Percentiles rank a stretch among this genome's conserved stretches.
These are phyloP conservation scores for Fraxinus albicans DNA, from an alignment of 305 asterid genomes.

Conservation along the genomic window DNA sequence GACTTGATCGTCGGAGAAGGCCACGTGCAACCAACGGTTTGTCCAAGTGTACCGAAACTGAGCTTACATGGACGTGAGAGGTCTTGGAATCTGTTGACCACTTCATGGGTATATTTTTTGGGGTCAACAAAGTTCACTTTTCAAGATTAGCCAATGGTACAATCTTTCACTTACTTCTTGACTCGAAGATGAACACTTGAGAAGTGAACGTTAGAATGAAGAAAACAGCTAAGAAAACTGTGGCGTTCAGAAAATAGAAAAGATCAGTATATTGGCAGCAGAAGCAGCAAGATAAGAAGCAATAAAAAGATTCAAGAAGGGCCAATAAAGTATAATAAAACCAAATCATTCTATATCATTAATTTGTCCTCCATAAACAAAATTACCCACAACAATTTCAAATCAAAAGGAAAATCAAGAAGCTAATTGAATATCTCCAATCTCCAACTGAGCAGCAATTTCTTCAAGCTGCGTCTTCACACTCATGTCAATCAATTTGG, in stretches of 20 bases:
- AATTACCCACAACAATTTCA: not conserved
- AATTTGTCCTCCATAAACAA: not conserved
- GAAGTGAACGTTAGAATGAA: not conserved
- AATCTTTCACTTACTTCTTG: not conserved
- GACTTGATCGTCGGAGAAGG: too few relatives aligned
- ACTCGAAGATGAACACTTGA: not conserved
- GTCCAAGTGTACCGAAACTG: too few relatives aligned
- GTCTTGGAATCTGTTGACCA: too few relatives aligned
- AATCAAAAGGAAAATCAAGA: conserved; percentile 15
- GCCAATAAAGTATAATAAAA: not conserved
- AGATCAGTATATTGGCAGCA: not conserved
- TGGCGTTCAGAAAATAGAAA: not conserved
- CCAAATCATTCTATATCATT: not conserved
- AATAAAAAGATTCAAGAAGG: not conserved
- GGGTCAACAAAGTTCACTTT: not conserved
- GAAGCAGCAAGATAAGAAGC: not conserved
- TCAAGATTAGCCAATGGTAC: not conserved
- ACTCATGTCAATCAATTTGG: conserved; percentile 86
- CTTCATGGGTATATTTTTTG: too few relatives aligned
- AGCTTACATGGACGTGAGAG: too few relatives aligned
- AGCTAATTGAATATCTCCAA: conserved; percentile 71
- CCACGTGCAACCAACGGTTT: too few relatives aligned
- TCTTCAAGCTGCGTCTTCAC: conserved; percentile 90
- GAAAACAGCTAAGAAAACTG: not conserved
- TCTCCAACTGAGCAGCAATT: conserved; percentile 64